These are phyloP conservation scores for Dothideomycetidae sp. DNA, from an alignment of 2,329 filamentous ascomycete genomes.

Conservation along the genomic window DNA sequence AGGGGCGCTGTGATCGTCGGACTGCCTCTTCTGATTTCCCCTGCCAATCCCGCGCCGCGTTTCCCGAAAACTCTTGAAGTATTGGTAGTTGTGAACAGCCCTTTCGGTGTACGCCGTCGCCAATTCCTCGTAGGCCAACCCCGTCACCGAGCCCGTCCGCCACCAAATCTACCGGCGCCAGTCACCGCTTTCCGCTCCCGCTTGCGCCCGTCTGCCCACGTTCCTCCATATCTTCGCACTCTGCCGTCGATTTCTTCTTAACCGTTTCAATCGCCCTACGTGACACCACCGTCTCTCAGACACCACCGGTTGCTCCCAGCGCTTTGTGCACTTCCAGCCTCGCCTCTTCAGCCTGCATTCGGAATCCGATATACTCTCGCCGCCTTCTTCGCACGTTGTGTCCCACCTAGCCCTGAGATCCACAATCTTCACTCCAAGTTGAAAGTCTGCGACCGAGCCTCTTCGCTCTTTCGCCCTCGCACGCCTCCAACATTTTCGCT, in stretches of 20 bases:
- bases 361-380: not conserved
- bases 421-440: not conserved
- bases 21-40: no score
- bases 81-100: no score
- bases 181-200: no score
- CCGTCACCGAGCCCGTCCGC: no score
- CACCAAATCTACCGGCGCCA: no score
- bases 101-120: no score
- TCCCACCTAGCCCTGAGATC: not conserved
- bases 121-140: no score
- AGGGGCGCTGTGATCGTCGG: no score
- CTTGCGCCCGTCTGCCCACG: not conserved
- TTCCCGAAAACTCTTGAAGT: no score
- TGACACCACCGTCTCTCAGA: not conserved
- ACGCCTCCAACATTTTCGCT: slow-evolving; percentile 16
- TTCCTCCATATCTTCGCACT: no score
- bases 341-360: not conserved
- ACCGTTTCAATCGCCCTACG: not conserved
- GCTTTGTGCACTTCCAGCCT: no score
- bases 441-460: not conserved
- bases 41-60: no score
- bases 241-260: not conserved
- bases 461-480: not conserved
- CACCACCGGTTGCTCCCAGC: not conserved
- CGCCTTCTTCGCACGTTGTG: not conserved